phyloP scores from a whole-genome alignment of 768 basidiomycete genomes.

The Suillus placidus region DNA sequence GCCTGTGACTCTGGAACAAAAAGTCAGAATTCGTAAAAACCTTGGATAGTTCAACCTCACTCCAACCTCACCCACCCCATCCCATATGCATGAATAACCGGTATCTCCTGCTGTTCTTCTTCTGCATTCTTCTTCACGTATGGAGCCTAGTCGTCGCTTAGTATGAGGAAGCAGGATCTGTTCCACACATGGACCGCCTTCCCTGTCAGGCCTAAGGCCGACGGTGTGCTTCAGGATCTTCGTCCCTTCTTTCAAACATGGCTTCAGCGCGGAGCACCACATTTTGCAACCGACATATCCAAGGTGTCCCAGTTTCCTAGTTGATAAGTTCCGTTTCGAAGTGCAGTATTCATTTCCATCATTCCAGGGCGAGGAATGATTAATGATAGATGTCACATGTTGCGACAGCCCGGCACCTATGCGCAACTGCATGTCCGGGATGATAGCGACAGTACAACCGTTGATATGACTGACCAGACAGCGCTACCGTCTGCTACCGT shows the following conservation, averaged over 20 bases:
- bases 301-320: slow-evolving; percentile 51
- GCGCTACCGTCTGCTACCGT: slow-evolving; percentile 5
- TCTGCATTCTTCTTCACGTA: slow-evolving; percentile 16
- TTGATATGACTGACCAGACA: slow-evolving; percentile 24
- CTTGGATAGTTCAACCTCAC: not conserved
- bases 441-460: not conserved
- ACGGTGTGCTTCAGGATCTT: slow-evolving; percentile 57
- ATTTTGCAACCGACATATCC: slow-evolving; percentile 41
- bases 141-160: slow-evolving; percentile 11
- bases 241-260: slow-evolving; percentile 37
- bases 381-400: slow-evolving; percentile 59
- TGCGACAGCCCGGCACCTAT: slow-evolving; percentile 10
- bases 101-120: slow-evolving; percentile 26
- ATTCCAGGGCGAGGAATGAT: slow-evolving; percentile 61
- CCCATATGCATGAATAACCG: slow-evolving; percentile 64
- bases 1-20: slow-evolving; percentile 33
- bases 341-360: slow-evolving; percentile 43
- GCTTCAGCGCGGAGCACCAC: slow-evolving; percentile 44
- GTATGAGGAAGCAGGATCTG: slow-evolving; percentile 37
- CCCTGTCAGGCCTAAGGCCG: slow-evolving; percentile 57
- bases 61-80: slow-evolving; percentile 40
- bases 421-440: not conserved
- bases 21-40: slow-evolving; percentile 18
- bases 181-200: slow-evolving; percentile 60
- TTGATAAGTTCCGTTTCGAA: slow-evolving; percentile 62